Base-by-base conservation (phyloP, 2,329 filamentous ascomycete genomes). In the Epichloe gansuensis region DNA sequence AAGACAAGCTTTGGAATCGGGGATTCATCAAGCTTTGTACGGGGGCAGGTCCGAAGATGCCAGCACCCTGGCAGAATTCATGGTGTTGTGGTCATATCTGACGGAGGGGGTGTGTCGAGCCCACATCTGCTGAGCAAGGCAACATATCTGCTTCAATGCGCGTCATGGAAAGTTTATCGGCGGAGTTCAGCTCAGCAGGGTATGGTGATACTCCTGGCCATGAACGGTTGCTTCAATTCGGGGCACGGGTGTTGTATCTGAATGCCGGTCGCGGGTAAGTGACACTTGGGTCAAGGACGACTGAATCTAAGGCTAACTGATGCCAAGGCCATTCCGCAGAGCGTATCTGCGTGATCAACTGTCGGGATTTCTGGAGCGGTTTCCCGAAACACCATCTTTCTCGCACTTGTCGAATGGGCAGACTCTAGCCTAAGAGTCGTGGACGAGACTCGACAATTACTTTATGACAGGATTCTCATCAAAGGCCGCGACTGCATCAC, bases 341-440 rank as follows among this genome's bases (percentile, higher is more conserved):
- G 71, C 75, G 0, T 75, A 82, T 17, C 66, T 94, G 37, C 82
- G 86, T 44, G 68, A 75, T 7, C 71, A 83, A 12, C 69, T 95
- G 1, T 68, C 72, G 4, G 68, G 73, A 2, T 86, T 84, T 56
- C 72, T 93, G 23, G 60, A 61, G 0, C 63, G 70, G 6, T 95
- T 90, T 63, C 88, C 0, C 73, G 74, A 48, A 96, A 95, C 68
- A 86, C 82, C 1, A 74, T 88, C 5, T 84, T 96, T 56, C 75
- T 94, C 1, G 73, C 78, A 1, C 69, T 93, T 0, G 85, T 85
- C 57, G 77, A 82, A n/a, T 86, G 83, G 73, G 83, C 87, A 56
- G 84, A 91, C 63, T 75, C 81, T 2, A 80, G 83, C 7, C 80
- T 88, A 44, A 78, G 83, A 25, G 76, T 93, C 51, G 80, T 89